These are phyloP conservation scores for Physcomitrellopsis africana DNA, from an alignment of 225 moss, liverwort and hornwort genomes.

Conservation along the genomic window DNA sequence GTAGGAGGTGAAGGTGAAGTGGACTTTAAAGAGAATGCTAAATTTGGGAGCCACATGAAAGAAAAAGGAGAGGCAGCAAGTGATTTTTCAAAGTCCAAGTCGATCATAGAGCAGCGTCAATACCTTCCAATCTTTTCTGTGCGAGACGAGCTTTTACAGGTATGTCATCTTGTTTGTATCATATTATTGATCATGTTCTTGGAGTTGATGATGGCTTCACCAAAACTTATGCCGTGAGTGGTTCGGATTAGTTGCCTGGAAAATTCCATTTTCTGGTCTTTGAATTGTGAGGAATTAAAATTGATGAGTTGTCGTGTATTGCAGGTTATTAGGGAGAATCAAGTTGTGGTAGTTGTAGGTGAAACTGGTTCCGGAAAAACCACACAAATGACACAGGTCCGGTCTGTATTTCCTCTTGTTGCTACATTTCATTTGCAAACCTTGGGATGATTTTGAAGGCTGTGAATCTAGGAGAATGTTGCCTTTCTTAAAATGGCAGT, in stretches of 20 bases:
- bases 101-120: conserved; percentile 88
- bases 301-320: conserved; percentile 9
- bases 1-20: conserved; percentile 95
- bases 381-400: conserved; percentile 98
- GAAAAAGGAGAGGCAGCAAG: conserved; percentile 95
- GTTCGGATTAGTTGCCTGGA: neutral
- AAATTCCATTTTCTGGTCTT: neutral
- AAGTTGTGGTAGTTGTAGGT: conserved; percentile 96
- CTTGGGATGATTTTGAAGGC: conserved; percentile 20
- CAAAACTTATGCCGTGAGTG: neutral
- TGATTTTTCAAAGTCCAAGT: conserved; percentile 88
- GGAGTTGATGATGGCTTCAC: conserved; percentile 12
- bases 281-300: neutral
- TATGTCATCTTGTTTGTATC: conserved; percentile 24
- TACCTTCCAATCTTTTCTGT: conserved; percentile 93
- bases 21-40: conserved; percentile 88
- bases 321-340: conserved; percentile 94
- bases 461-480: conserved; percentile 2
- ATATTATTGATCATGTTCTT: neutral
- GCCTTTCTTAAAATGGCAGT: neutral
- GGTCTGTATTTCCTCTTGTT: neutral
- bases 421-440: neutral
- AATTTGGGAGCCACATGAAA: conserved; percentile 97
- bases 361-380: conserved; percentile 99
- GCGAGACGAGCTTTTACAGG: conserved; percentile 92